These are phyloP conservation scores for Phytopythium boreale DNA, from an alignment of 352 stramenopile genomes.

Conservation along the genomic window DNA sequence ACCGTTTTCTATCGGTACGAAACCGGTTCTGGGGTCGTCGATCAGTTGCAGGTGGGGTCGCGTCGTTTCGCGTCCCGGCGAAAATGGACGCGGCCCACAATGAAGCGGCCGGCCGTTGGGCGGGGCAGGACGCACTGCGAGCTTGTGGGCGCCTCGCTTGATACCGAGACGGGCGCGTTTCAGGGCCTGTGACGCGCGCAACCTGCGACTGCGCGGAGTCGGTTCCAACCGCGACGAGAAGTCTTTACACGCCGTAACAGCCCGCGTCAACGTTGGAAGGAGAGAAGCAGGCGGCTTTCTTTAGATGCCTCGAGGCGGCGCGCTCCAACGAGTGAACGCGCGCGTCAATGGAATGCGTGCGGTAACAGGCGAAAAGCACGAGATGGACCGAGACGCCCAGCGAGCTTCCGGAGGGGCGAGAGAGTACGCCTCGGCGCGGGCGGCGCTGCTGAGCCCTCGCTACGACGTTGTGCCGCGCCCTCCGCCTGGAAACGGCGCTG, in stretches of 20 bases:
- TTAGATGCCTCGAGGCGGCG: neutral
- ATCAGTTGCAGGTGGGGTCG: no score
- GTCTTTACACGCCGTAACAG: neutral
- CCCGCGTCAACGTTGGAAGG: neutral
- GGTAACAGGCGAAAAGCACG: neutral
- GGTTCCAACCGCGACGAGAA: neutral
- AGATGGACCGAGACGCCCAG: conserved; percentile 7
- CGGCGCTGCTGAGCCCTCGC: conserved; percentile 28
- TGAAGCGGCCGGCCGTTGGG: no score
- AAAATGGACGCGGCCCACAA: no score
- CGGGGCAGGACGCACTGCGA: no score
- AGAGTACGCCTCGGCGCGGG: conserved; percentile 18
- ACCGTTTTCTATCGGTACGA: no score
- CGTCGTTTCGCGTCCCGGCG: no score
- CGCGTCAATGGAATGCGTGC: neutral
- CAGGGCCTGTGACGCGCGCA: no score
- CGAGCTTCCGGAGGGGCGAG: conserved; percentile 12
- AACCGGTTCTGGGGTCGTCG: no score
- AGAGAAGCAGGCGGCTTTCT: neutral
- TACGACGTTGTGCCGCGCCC: conserved; percentile 17
- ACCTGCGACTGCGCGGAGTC: neutral
- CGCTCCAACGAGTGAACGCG: neutral
- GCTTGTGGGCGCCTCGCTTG: no score
- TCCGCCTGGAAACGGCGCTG: conserved; percentile 12
- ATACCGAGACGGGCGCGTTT: no score